A percentile compares a stretch with the other conserved stretches of the same genome.
phyloP scores from a whole-genome alignment of 192 early-diverging fungal species.

The Jimgerdemannia flammicorona region DNA sequence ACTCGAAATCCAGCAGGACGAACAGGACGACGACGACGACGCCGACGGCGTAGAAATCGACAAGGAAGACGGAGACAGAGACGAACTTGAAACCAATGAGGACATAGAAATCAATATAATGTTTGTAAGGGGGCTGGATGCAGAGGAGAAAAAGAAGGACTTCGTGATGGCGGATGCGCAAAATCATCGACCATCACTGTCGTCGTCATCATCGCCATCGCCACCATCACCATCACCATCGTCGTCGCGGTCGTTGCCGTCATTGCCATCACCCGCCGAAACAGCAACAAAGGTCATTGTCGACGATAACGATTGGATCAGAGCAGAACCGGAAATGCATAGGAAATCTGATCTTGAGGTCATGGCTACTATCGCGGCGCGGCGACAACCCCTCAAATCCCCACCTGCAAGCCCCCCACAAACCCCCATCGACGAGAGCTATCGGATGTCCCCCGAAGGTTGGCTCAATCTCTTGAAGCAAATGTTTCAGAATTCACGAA shows the following conservation, averaged over 20 bases:
- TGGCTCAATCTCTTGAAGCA: constrained; percentile 35
- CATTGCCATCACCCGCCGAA: background rate
- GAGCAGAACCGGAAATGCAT: background rate
- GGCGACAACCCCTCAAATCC: constrained; percentile 1
- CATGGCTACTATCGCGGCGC: background rate
- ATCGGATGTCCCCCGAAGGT: constrained; percentile 35
- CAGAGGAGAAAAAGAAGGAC: background rate
- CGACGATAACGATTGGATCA: background rate
- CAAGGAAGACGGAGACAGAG: background rate
- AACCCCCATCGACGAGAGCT: constrained; percentile 24
- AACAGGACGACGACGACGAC: constrained; percentile 3
- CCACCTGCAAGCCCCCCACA: constrained; percentile 26
- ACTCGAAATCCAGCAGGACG: constrained; percentile 11
- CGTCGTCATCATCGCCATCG: no score
- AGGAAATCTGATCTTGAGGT: background rate
- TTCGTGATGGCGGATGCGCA: background rate
- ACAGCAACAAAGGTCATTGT: background rate
- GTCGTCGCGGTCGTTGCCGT: no score
- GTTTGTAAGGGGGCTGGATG: background rate
- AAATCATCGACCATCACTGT: background rate
- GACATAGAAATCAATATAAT: background rate
- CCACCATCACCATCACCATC: no score
- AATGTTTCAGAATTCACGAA: constrained; percentile 38
- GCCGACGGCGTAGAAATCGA: constrained; percentile 10
- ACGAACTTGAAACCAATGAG: background rate